Base-by-base conservation (phyloP, 2,329 filamentous ascomycete species). In the Penicillium freii region DNA sequence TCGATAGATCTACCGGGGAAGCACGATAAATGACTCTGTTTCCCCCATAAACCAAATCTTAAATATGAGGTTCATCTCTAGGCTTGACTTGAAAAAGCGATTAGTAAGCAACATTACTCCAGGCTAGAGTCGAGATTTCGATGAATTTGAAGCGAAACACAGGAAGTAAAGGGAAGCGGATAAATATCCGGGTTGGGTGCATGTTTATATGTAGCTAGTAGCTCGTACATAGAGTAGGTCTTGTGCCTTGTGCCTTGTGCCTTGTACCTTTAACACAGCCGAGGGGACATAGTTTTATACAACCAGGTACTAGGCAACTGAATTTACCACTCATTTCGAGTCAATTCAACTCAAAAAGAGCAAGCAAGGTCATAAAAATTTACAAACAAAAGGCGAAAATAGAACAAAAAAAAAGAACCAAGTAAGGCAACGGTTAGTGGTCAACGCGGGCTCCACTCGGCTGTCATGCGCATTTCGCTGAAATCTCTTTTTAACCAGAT, bases 401-500 rank as follows among this genome's bases (percentile, higher is more conserved):
- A 49, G 10, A 39, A 38, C 3, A 34, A 17, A 50, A 40, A 31
- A 49, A 49, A 23, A n/a, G 19, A 46, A 25, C 21, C n/a, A 6
- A 19, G 9, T 4, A 25, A 40, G 47, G 17, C 36, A 7, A 38
- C 13, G 25, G 25, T 50, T 23, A 50, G 49, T 31, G 39, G 49
- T 34, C 39, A 44, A 34, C 29, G 13, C 5, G 6, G 39, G 50
- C 29, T 52, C 50, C 50, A 52, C 50, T 52, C 11, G 1, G n/a
- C 39, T 11, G 48, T 50, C 47, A 39, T 43, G 40, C 21, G 40
- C 40, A 19, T 29, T 45, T 19, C 17, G 21, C 17, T 27, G 50
- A 52, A 52, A 52, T 52, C 39, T 52, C 49, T 44, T 39, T 39
- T 38, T 27, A 42, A 43, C 8, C 47, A 51, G 38, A 51, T 33